Evolutionary conservation across 345 rosid species (phyloP).

Genomic region (Durio zibethinus): DNA sequence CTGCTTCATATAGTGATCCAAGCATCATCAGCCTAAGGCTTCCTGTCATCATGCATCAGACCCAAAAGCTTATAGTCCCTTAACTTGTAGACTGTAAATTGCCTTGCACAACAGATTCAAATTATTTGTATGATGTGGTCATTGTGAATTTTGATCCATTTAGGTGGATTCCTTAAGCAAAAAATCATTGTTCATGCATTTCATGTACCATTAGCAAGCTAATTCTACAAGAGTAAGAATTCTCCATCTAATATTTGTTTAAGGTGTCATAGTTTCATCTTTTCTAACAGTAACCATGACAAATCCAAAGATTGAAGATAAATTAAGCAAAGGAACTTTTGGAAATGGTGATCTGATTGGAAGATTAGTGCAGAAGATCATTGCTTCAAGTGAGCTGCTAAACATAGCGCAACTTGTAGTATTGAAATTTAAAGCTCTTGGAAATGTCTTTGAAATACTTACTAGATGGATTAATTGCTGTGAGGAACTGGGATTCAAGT

Average conservation of each 20-base stretch:
- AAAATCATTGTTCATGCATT: background rate
- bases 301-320: too few relatives aligned
- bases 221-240: background rate
- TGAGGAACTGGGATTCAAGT: background rate
- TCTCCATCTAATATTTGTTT: background rate
- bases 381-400: too few relatives aligned
- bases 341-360: too few relatives aligned
- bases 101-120: background rate
- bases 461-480: too few relatives aligned
- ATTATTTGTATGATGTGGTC: constrained; percentile 17
- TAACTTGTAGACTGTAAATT: constrained; percentile 29
- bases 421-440: too few relatives aligned
- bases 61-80: constrained; percentile 64
- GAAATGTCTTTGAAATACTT: too few relatives aligned
- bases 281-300: too few relatives aligned
- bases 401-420: too few relatives aligned
- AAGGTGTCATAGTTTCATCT: too few relatives aligned
- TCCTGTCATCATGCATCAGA: constrained; percentile 60
- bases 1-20: constrained; percentile 78
- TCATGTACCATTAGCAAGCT: background rate
- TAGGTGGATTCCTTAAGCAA: constrained; percentile 1
- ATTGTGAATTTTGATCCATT: background rate
- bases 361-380: too few relatives aligned
- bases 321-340: too few relatives aligned
- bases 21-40: constrained; percentile 80